phyloP scores from a whole-genome alignment of 1,284 basidiomycete species.

The Fistulina hepatica region DNA sequence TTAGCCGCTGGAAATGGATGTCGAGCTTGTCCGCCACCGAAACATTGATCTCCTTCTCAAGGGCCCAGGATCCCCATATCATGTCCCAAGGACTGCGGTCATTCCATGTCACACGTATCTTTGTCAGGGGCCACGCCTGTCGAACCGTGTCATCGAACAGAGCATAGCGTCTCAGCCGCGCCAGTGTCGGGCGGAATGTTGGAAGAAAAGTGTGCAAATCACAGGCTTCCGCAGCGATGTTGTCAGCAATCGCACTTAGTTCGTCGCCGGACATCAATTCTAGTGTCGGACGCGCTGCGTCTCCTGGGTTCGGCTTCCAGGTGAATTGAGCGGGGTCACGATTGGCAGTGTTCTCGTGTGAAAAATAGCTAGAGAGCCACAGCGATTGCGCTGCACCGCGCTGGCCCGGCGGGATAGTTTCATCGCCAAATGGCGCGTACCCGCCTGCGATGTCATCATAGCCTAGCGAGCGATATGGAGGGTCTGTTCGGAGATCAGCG shows the following conservation, averaged over 20 bases:
- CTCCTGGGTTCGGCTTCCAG: background rate
- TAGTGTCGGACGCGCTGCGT: background rate
- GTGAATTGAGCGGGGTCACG: background rate
- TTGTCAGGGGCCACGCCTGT: background rate
- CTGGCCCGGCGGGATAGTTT: background rate
- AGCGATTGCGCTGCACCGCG: background rate
- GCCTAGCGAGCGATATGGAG: slow-evolving; percentile 1
- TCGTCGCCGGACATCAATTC: slow-evolving; percentile 1
- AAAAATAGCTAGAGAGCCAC: slow-evolving; percentile 1
- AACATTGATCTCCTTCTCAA: background rate
- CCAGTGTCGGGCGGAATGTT: background rate
- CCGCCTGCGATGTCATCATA: slow-evolving; percentile 1
- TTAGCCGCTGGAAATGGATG: background rate
- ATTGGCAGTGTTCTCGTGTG: background rate
- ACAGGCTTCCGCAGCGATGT: background rate
- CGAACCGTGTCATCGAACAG: background rate
- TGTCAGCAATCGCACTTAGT: background rate
- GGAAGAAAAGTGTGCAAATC: no score
- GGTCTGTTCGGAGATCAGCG: background rate
- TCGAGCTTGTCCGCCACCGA: background rate
- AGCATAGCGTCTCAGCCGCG: background rate
- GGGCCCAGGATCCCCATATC: background rate
- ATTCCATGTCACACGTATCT: background rate
- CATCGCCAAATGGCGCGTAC: background rate
- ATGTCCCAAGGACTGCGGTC: background rate